These are phyloP conservation scores for Smittium culicis DNA, from an alignment of 371 early-diverging fungal genomes.

Conservation along the genomic window DNA sequence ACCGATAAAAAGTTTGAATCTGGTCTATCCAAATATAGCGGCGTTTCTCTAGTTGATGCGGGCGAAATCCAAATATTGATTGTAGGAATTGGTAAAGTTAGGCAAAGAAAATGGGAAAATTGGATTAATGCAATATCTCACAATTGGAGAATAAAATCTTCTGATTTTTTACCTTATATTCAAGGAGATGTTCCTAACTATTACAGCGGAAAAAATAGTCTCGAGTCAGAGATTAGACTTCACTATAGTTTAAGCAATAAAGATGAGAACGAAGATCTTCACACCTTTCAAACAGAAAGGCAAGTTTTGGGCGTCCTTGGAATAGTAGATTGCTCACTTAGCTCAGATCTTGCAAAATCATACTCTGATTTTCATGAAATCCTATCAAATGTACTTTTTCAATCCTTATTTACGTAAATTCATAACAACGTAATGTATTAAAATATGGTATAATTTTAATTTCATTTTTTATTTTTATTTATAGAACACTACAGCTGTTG, in stretches of 20 bases:
- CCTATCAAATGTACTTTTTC: conserved; percentile 9
- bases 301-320: conserved; percentile 30
- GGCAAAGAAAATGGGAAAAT: conserved; percentile 14
- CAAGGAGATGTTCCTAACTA: conserved; percentile 9
- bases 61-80: conserved; percentile 29
- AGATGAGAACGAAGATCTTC: conserved; percentile 27
- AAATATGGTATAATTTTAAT: neutral
- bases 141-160: conserved; percentile 16
- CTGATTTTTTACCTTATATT: conserved; percentile 21
- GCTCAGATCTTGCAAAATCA: conserved; percentile 11
- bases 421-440: neutral
- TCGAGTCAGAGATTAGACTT: conserved; percentile 21
- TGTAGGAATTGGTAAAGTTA: conserved; percentile 24
- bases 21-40: conserved; percentile 1
- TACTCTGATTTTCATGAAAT: conserved; percentile 18
- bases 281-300: conserved; percentile 30
- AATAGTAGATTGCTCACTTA: conserved; percentile 20
- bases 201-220: conserved; percentile 1
- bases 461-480: neutral
- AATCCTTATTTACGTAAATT: neutral
- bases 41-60: conserved; percentile 24
- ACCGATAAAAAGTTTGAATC: neutral
- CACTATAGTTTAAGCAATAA: conserved; percentile 10
- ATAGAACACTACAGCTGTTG: conserved; percentile 23
- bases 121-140: conserved; percentile 19